A percentile compares a stretch with the other conserved stretches of the same genome.
Conservation (phyloP, 192 early-diverging fungal species). For the Coemansia sp. region DNA sequence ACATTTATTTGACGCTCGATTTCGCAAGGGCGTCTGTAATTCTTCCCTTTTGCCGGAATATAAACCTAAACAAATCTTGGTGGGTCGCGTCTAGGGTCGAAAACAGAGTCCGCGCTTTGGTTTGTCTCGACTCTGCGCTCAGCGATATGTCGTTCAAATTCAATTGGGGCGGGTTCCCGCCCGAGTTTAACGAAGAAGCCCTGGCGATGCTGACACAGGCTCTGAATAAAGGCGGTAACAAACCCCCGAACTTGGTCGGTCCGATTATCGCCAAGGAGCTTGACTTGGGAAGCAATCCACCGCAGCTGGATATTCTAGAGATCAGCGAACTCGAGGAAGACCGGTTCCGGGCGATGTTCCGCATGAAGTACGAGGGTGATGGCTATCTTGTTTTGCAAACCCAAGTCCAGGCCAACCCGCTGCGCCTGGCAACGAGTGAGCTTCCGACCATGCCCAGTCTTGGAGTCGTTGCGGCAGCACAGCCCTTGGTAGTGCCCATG, state of each 20-base stretch:
- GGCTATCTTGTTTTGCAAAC: conserved; percentile 90
- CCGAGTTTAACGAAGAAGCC: conserved; percentile 86
- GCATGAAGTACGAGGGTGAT: conserved; percentile 91
- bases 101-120: neutral
- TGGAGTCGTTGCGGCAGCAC: conserved; percentile 83
- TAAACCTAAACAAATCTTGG: neutral
- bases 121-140: neutral
- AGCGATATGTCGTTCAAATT: conserved; percentile 88
- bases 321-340: conserved; percentile 95
- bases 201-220: conserved; percentile 83
- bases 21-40: neutral
- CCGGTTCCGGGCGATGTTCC: conserved; percentile 94
- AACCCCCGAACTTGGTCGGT: conserved; percentile 90
- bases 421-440: conserved; percentile 54
- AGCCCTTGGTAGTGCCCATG: conserved; percentile 97
- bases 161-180: conserved; percentile 91
- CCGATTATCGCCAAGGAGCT: conserved; percentile 91
- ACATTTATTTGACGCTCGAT: neutral
- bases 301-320: conserved; percentile 96
- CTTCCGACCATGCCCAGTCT: conserved; percentile 63
- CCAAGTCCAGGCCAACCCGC: conserved; percentile 76
- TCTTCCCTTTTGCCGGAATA: neutral
- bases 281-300: conserved; percentile 92
- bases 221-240: conserved; percentile 88
- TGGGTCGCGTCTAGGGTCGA: neutral